These are phyloP conservation scores for Peniophora sp. DNA, from an alignment of 1,284 basidiomycete species.

Conservation along the genomic window DNA sequence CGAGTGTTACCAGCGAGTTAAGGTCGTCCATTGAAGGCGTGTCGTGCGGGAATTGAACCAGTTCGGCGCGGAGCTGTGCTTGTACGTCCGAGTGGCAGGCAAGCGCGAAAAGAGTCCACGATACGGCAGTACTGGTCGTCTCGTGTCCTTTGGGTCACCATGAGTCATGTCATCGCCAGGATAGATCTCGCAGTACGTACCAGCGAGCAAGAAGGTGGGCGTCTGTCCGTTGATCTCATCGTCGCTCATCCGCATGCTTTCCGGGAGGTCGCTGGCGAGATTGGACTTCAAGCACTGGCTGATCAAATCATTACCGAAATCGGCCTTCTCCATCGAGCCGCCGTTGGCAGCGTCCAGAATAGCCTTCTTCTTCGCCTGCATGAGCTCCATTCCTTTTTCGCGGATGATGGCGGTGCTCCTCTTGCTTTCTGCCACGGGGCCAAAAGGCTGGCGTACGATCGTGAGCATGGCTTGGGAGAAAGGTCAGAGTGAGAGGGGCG, in stretches of 20 bases:
- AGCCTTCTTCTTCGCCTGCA: constrained; percentile 35
- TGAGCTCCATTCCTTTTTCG: constrained; percentile 34
- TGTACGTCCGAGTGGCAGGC: constrained; percentile 49
- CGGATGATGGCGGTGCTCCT: constrained; percentile 11
- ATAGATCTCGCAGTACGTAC: constrained; percentile 33
- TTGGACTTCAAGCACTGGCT: constrained; percentile 57
- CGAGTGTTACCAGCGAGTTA: constrained; percentile 51
- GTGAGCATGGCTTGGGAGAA: constrained; percentile 4
- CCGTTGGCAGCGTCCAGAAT: constrained; percentile 7
- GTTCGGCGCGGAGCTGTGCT: constrained; percentile 61
- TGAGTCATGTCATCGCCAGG: constrained; percentile 54
- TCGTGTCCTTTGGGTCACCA: constrained; percentile 59
- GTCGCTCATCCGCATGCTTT: constrained; percentile 57
- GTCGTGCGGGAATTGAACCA: constrained; percentile 30
- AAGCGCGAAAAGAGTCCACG: constrained; percentile 62
- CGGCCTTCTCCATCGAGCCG: constrained; percentile 19
- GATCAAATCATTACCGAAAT: constrained; percentile 36
- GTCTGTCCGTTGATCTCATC: constrained; percentile 69
- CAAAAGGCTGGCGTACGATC: constrained; percentile 2
- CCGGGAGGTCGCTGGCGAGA: constrained; percentile 48
- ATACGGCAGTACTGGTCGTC: constrained; percentile 43
- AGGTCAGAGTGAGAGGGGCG: constrained; percentile 10
- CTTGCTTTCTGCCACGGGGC: not conserved
- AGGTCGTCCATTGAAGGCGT: constrained; percentile 49
- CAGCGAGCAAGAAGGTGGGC: constrained; percentile 15